A percentile compares a stretch with the other conserved stretches of the same genome.
These are phyloP conservation scores for Solanum chiquidenum DNA, from an alignment of 257 asterid species.

Conservation along the genomic window DNA sequence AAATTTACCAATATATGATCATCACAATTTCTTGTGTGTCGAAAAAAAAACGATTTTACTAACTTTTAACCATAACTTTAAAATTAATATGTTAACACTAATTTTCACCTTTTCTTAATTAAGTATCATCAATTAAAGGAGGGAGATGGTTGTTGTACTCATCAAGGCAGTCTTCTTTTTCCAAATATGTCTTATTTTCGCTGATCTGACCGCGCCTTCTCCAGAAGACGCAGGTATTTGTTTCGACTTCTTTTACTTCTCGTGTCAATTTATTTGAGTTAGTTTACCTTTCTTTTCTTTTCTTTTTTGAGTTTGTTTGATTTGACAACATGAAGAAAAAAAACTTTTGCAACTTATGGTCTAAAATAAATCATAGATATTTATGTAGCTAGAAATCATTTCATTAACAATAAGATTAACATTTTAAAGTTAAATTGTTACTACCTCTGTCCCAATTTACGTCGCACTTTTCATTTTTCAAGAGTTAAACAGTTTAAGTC, in stretches of 20 bases:
- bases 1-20: background rate
- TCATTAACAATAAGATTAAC: too few relatives aligned
- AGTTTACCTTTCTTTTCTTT: too few relatives aligned
- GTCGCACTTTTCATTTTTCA: too few relatives aligned
- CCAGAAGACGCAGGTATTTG: slow-evolving; percentile 33
- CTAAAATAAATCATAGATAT: too few relatives aligned
- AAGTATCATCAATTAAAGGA: background rate
- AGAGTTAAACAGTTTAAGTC: too few relatives aligned
- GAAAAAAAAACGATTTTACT: background rate
- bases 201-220: slow-evolving; percentile 6
- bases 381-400: too few relatives aligned
- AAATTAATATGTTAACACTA: background rate
- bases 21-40: background rate
- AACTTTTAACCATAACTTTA: background rate
- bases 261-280: too few relatives aligned
- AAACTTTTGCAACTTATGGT: too few relatives aligned
- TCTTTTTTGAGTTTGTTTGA: too few relatives aligned
- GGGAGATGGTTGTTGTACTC: background rate
- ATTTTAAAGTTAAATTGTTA: too few relatives aligned
- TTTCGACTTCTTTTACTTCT: background rate
- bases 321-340: too few relatives aligned
- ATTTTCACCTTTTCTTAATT: background rate
- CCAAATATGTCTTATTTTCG: background rate
- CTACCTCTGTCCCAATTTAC: too few relatives aligned
- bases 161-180: background rate